Conservation (phyloP, 345 rosid genomes). For the Melaleuca alternifolia region DNA sequence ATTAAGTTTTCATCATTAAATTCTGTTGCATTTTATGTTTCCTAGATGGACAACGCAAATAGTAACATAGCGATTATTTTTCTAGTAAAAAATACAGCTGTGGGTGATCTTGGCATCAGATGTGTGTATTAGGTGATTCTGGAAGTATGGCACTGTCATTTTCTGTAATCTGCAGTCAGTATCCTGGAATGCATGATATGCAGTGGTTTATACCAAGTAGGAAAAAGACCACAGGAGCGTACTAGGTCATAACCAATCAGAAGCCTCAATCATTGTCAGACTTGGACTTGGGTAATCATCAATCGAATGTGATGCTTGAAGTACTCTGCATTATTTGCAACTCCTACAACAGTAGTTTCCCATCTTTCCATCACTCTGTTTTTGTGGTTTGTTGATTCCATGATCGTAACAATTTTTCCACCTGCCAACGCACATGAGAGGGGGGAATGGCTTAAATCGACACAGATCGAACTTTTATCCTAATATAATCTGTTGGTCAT, state of each 20-base stretch:
- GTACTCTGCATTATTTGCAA: neutral
- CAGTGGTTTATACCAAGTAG: no score
- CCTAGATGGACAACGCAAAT: neutral
- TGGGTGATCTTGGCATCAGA: neutral
- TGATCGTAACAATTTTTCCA: conserved; percentile 13
- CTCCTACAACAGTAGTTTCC: neutral
- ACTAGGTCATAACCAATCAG: no score
- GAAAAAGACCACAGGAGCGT: no score
- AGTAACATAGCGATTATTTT: neutral
- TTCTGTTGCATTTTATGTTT: neutral
- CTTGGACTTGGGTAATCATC: no score
- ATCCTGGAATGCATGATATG: no score
- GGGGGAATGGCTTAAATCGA: conserved; percentile 94
- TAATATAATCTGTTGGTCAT: neutral
- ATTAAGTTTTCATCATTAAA: neutral
- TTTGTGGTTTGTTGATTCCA: neutral
- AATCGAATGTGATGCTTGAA: neutral
- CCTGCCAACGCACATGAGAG: conserved; percentile 81
- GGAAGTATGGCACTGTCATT: neutral
- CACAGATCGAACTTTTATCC: conserved; percentile 86
- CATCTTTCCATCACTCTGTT: neutral
- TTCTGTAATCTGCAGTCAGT: no score
- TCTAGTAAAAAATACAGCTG: neutral
- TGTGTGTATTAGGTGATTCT: neutral
- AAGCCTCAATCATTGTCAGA: no score